Evolutionary conservation across 2,329 filamentous ascomycete genomes (phyloP).

Genomic region (Neocatenulostroma microsporum): DNA sequence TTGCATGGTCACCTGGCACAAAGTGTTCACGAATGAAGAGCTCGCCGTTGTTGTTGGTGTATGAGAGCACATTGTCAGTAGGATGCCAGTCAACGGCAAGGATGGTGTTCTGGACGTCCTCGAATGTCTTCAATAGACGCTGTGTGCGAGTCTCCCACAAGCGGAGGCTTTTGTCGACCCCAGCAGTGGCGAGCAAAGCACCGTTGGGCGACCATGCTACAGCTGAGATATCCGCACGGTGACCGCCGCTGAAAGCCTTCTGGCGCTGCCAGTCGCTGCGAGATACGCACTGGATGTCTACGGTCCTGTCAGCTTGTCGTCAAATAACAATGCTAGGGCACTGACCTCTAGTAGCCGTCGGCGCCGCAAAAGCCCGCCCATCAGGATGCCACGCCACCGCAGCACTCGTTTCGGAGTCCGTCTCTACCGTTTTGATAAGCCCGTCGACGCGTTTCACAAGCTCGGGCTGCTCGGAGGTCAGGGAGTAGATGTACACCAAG

Average conservation of each 20-base stretch:
- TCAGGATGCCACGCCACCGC: conserved; percentile 87
- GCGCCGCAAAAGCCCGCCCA: conserved; percentile 78
- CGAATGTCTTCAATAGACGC: conserved; percentile 66
- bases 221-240: conserved; percentile 77
- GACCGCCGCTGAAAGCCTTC: conserved; percentile 66
- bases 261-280: conserved; percentile 84
- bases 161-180: conserved; percentile 54
- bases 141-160: conserved; percentile 91
- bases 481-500: conserved; percentile 79
- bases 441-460: conserved; percentile 79
- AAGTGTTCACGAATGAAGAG: conserved; percentile 78
- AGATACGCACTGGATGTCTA: conserved; percentile 79
- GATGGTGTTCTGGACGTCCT: conserved; percentile 65
- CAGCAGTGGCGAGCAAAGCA: conserved; percentile 64
- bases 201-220: conserved; percentile 93
- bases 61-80: conserved; percentile 76
- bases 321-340: background rate
- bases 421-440: conserved; percentile 69
- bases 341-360: conserved; percentile 60
- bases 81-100: conserved; percentile 88
- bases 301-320: background rate
- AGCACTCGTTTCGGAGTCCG: conserved; percentile 67
- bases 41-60: conserved; percentile 87
- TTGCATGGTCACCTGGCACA: conserved; percentile 44
- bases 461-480: conserved; percentile 69